Conservation (phyloP, 495 filamentous ascomycete genomes). For the Tricharina praecox region DNA sequence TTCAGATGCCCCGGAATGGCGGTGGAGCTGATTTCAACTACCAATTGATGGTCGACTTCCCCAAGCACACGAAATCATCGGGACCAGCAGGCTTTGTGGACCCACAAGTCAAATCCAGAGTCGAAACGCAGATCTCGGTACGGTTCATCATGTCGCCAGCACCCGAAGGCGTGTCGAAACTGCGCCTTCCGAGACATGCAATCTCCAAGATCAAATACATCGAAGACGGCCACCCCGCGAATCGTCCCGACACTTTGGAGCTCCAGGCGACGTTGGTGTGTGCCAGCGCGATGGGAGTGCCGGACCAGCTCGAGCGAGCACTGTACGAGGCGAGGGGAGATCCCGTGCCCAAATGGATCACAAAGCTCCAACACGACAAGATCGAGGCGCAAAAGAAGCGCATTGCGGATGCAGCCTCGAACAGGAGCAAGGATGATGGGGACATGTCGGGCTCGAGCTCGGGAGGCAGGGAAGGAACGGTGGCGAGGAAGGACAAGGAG, state of each 20-base stretch:
- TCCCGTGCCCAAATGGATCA: slow-evolving; percentile 8
- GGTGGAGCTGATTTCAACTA: not conserved
- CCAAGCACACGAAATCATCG: not conserved
- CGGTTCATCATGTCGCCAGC: slow-evolving; percentile 55
- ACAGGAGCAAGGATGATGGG: not conserved
- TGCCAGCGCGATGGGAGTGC: slow-evolving; percentile 77
- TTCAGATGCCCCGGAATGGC: no score
- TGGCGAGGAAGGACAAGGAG: slow-evolving; percentile 1
- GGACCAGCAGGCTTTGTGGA: no score
- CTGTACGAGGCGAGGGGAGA: slow-evolving; percentile 46
- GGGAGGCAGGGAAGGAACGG: not conserved
- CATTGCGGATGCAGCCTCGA: not conserved
- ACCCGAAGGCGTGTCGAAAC: slow-evolving; percentile 52
- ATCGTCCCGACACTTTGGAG: slow-evolving; percentile 57
- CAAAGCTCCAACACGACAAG: not conserved
- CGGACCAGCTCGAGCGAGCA: slow-evolving; percentile 42
- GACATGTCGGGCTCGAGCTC: not conserved
- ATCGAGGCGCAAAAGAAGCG: not conserved
- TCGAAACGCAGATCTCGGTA: slow-evolving; percentile 86
- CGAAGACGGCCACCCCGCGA: slow-evolving; percentile 40
- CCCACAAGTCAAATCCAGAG: slow-evolving; percentile 52
- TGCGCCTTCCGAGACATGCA: slow-evolving; percentile 73
- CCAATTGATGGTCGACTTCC: slow-evolving; percentile 2
- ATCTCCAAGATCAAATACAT: slow-evolving; percentile 82
- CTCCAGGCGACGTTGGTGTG: slow-evolving; percentile 68